These are phyloP conservation scores for Andrographis paniculata DNA, from an alignment of 305 asterid genomes.

Conservation along the genomic window DNA sequence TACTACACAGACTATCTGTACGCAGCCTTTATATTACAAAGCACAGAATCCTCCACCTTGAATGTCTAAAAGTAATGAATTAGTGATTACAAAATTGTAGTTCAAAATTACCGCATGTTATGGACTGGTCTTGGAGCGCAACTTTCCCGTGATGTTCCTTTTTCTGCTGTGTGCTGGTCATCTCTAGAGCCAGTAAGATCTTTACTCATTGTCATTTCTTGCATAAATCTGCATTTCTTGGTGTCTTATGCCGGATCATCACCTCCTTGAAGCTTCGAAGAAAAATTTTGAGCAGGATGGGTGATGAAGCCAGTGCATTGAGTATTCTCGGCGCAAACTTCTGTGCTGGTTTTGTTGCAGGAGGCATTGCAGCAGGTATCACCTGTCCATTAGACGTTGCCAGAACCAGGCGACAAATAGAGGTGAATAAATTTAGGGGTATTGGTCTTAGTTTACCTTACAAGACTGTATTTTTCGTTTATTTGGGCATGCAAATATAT, in stretches of 20 bases:
- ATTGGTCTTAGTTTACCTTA: neutral
- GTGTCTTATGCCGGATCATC: slow-evolving; percentile 13
- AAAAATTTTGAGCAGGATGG: slow-evolving; percentile 44
- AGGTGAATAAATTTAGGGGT: slow-evolving; percentile 34
- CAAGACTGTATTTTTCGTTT: neutral
- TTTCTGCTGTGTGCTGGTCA: slow-evolving; percentile 96
- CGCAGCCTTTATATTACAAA: neutral
- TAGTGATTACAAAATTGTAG: slow-evolving; percentile 22
- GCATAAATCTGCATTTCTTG: neutral
- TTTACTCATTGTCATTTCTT: slow-evolving; percentile 7
- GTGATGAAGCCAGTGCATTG: slow-evolving; percentile 39
- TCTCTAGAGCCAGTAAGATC: slow-evolving; percentile 77
- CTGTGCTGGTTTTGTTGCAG: slow-evolving; percentile 74
- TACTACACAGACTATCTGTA: neutral
- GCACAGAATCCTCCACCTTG: neutral
- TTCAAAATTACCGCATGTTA: slow-evolving; percentile 33
- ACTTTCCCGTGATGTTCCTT: slow-evolving; percentile 93
- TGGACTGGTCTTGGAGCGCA: slow-evolving; percentile 95
- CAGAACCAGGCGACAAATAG: slow-evolving; percentile 82
- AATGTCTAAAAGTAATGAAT: neutral
- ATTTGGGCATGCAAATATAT: neutral
- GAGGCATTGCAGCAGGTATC: slow-evolving; percentile 77
- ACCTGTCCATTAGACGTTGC: slow-evolving; percentile 93
- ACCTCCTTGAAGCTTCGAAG: slow-evolving; percentile 53
- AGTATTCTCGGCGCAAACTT: slow-evolving; percentile 77